phyloP scores from a whole-genome alignment of 805 yeast species.

The Myxozyma lipomycoides region DNA sequence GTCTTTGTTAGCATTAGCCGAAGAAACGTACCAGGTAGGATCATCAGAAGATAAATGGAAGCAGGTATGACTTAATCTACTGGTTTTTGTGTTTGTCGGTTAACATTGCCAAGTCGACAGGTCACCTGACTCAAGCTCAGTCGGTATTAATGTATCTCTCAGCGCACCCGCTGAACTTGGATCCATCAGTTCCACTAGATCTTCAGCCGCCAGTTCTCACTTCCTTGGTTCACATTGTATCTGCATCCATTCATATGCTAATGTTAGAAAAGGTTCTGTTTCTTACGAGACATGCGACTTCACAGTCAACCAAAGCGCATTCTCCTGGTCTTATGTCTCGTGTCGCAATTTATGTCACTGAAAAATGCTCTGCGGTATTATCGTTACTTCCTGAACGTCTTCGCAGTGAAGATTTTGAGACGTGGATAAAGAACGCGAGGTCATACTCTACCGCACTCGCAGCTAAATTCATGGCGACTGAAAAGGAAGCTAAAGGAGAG shows the following conservation, averaged over 20 bases:
- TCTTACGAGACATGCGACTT: background rate
- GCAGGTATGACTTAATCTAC: constrained; percentile 9
- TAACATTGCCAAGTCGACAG: constrained; percentile 27
- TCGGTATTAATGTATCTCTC: constrained; percentile 30
- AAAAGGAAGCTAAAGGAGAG: constrained; percentile 29
- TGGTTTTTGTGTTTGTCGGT: background rate
- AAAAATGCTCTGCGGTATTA: constrained; percentile 33
- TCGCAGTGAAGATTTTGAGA: constrained; percentile 8
- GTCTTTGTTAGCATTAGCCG: constrained; percentile 19
- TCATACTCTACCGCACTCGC: constrained; percentile 32
- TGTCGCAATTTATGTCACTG: constrained; percentile 36
- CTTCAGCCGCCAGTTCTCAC: constrained; percentile 29
- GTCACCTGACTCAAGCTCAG: constrained; percentile 31
- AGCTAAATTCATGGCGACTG: constrained; percentile 32
- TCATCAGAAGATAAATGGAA: constrained; percentile 24
- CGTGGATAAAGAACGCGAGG: constrained; percentile 33
- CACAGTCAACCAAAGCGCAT: constrained; percentile 17
- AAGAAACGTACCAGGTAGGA: constrained; percentile 14
- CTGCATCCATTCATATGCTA: constrained; percentile 35
- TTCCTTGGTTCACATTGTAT: constrained; percentile 27
- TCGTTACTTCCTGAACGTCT: constrained; percentile 29
- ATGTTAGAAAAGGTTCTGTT: constrained; percentile 32
- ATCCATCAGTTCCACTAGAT: constrained; percentile 27
- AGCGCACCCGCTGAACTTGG: constrained; percentile 16
- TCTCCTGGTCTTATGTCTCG: constrained; percentile 33